phyloP scores from a whole-genome alignment of 2,329 filamentous ascomycete genomes.

The Diaporthe caulivora region DNA sequence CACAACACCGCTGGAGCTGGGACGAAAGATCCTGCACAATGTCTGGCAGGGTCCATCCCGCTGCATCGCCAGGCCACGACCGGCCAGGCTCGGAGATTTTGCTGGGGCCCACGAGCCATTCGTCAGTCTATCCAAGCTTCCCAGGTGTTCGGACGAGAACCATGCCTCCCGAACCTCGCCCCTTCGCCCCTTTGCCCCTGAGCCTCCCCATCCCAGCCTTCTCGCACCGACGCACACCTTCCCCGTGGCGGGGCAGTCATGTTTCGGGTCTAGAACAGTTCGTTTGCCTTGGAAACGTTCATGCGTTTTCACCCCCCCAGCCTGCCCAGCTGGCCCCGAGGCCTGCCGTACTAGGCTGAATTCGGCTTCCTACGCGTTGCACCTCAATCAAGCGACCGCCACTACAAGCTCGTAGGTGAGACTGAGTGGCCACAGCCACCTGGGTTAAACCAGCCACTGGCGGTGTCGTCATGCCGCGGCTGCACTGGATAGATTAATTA shows the following conservation, averaged over 20 bases:
- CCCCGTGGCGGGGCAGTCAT: slow-evolving; percentile 1
- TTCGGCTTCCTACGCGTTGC: slow-evolving; percentile 19
- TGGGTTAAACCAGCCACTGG: not conserved
- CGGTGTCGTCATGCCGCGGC: not conserved
- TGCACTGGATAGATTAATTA: slow-evolving; percentile 20
- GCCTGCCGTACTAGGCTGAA: not conserved
- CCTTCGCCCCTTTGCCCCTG: slow-evolving; percentile 17
- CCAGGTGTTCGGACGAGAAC: slow-evolving; percentile 23
- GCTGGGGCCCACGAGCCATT: not conserved
- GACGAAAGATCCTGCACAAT: slow-evolving; percentile 3
- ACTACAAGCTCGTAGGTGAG: not conserved
- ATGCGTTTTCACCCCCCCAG: not conserved
- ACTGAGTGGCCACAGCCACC: not conserved
- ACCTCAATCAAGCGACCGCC: not conserved
- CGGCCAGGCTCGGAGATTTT: slow-evolving; percentile 26
- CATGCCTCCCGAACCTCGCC: slow-evolving; percentile 7
- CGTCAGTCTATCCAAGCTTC: not conserved
- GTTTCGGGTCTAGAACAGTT: slow-evolving; percentile 27
- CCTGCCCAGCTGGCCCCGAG: not conserved
- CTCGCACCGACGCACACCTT: not conserved
- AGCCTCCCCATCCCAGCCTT: not conserved
- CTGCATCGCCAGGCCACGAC: not conserved
- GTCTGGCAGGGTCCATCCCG: slow-evolving; percentile 1
- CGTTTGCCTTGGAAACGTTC: slow-evolving; percentile 19
- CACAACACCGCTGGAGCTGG: slow-evolving; percentile 6